phyloP scores from a whole-genome alignment of 2,329 filamentous ascomycete genomes.

The Tolypocladium tropicale region DNA sequence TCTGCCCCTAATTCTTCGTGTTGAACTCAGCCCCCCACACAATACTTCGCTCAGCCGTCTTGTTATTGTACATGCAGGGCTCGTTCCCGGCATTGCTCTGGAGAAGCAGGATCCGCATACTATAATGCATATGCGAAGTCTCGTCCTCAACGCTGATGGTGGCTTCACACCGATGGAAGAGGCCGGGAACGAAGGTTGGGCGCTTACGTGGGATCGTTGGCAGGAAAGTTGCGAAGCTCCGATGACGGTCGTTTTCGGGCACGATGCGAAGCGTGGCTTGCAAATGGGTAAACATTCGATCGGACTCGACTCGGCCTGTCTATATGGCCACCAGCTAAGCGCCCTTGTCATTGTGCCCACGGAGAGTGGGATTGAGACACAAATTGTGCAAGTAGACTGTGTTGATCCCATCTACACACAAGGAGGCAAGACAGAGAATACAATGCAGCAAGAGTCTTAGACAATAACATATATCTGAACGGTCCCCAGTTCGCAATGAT shows the following conservation, averaged over 20 bases:
- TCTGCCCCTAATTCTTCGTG: background rate
- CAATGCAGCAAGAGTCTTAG: too few relatives aligned
- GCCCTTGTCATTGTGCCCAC: too few relatives aligned
- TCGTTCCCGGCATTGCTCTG: conserved; percentile 62
- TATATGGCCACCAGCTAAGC: conserved; percentile 38
- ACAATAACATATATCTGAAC: too few relatives aligned
- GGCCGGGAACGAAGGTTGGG: conserved; percentile 4
- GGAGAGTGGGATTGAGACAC: too few relatives aligned
- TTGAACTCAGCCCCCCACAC: background rate
- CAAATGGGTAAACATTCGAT: conserved; percentile 53
- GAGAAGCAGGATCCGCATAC: conserved; percentile 60
- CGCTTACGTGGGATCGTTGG: conserved; percentile 6
- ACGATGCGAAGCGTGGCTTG: conserved; percentile 64
- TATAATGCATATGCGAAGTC: conserved; percentile 80
- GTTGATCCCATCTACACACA: too few relatives aligned
- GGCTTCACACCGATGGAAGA: background rate
- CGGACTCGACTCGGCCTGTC: conserved; percentile 73
- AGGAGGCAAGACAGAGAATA: too few relatives aligned
- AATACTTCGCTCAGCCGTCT: conserved; percentile 2
- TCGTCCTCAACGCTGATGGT: conserved; percentile 37
- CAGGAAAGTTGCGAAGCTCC: conserved; percentile 12
- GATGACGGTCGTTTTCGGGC: conserved; percentile 69
- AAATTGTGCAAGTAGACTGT: too few relatives aligned
- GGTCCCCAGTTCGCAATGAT: too few relatives aligned
- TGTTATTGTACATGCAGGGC: conserved; percentile 68